Evolutionary conservation across 495 filamentous ascomycete species (phyloP).

Genomic region (Ramalina peruviana): DNA sequence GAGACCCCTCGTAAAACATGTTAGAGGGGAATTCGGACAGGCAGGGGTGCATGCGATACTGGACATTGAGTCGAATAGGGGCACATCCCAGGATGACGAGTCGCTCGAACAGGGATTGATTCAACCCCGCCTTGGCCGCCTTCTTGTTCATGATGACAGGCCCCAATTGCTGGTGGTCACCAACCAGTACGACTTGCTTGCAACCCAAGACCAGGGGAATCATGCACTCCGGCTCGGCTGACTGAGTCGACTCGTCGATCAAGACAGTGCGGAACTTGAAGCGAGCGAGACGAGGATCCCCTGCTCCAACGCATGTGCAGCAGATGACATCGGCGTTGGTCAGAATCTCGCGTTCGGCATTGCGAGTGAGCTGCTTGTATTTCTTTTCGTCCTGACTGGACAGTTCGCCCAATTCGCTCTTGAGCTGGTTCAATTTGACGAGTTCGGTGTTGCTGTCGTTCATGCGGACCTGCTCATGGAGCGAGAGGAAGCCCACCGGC

Average conservation of each 20-base stretch:
- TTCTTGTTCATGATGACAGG: conserved; percentile 99
- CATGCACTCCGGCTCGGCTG: conserved; percentile 99
- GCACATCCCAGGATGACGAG: conserved; percentile 85
- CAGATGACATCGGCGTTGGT: conserved; percentile 96
- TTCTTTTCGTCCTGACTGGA: conserved; percentile 97
- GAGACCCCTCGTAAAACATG: conserved; percentile 98
- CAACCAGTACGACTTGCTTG: conserved; percentile 96
- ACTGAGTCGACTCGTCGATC: conserved; percentile 97
- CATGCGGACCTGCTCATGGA: conserved; percentile 95
- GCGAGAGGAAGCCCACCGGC: conserved; percentile 80
- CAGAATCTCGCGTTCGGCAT: conserved; percentile 89
- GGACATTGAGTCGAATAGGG: conserved; percentile 88
- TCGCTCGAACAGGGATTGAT: conserved; percentile 95
- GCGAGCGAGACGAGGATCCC: conserved; percentile 87
- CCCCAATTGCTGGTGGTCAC: conserved; percentile 95
- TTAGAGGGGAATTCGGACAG: conserved; percentile 97
- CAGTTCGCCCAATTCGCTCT: conserved; percentile 80
- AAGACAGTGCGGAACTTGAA: conserved; percentile 96
- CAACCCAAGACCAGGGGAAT: conserved; percentile 94
- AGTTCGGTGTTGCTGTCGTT: conserved; percentile 93
- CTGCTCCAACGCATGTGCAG: conserved; percentile 96
- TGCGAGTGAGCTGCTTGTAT: conserved; percentile 84
- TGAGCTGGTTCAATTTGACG: conserved; percentile 79
- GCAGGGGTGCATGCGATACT: conserved; percentile 99
- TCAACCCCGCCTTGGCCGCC: conserved; percentile 90